Evolutionary conservation across 306 rosid genomes (phyloP).

Genomic region (Senna tora): DNA sequence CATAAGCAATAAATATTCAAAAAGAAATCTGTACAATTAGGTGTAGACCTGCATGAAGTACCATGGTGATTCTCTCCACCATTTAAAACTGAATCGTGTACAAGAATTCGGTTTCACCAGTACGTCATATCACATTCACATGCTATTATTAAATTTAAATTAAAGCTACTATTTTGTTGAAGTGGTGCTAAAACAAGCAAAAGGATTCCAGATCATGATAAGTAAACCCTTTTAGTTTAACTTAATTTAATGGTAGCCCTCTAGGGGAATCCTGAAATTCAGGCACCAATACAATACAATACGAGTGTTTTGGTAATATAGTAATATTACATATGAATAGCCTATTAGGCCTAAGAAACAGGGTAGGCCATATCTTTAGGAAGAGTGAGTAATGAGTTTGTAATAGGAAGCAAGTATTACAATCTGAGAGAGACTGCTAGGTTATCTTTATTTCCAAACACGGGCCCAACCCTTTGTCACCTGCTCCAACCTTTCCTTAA

Average conservation of each 20-base stretch:
- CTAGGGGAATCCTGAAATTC: slow-evolving; percentile 8
- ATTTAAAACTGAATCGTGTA: too few relatives aligned
- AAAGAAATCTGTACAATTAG: too few relatives aligned
- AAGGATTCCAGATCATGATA: too few relatives aligned
- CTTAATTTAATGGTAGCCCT: too few relatives aligned
- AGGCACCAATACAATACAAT: slow-evolving; percentile 23
- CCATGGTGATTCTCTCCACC: too few relatives aligned
- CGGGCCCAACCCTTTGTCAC: slow-evolving; percentile 43
- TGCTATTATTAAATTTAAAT: too few relatives aligned
- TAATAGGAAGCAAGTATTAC: slow-evolving; percentile 31
- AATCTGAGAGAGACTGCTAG: slow-evolving; percentile 44
- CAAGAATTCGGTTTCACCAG: not conserved
- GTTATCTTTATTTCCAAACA: slow-evolving; percentile 40
- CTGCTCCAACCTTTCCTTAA: slow-evolving; percentile 28
- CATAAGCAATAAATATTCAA: too few relatives aligned
- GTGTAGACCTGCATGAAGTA: too few relatives aligned
- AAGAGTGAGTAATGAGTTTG: slow-evolving; percentile 23
- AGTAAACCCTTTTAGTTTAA: too few relatives aligned
- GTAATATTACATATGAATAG: too few relatives aligned
- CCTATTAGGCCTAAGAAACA: slow-evolving; percentile 38
- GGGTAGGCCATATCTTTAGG: slow-evolving; percentile 42
- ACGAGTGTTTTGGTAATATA: not conserved
- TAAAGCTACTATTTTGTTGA: too few relatives aligned
- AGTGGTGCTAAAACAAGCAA: too few relatives aligned
- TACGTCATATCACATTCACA: slow-evolving; percentile 23